Percentiles rank a stretch among this genome's conserved stretches.
phyloP scores from a whole-genome alignment of 192 early-diverging fungal genomes.

The Coemansia reversa region DNA sequence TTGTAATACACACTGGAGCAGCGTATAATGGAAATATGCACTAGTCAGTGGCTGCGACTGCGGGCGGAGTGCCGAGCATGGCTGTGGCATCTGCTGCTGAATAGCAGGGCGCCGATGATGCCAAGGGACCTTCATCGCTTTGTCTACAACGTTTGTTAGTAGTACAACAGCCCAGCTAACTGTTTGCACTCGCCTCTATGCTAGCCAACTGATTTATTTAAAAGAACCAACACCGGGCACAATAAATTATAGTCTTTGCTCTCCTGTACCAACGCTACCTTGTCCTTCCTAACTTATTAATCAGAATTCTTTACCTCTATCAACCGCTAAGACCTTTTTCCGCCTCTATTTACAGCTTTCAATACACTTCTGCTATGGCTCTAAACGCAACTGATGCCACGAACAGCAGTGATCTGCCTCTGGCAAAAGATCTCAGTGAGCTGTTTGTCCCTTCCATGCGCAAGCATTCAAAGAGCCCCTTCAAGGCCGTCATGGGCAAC shows the following conservation, averaged over 20 bases:
- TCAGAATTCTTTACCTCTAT: background rate
- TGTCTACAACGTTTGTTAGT: background rate
- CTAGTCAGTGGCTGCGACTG: background rate
- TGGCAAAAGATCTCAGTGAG: conserved; percentile 37
- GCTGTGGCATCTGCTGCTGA: background rate
- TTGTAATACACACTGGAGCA: background rate
- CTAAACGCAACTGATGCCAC: conserved; percentile 8
- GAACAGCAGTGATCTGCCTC: conserved; percentile 9
- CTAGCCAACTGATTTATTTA: background rate
- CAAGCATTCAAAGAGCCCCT: conserved; percentile 41
- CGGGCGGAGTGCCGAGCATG: background rate
- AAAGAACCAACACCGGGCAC: background rate
- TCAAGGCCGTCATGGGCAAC: conserved; percentile 52
- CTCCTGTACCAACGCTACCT: background rate
- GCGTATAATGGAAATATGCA: background rate
- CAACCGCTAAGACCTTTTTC: background rate
- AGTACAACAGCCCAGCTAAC: background rate
- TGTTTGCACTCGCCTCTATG: background rate
- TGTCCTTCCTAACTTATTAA: background rate
- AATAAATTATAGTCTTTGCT: background rate
- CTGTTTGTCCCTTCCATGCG: conserved; percentile 44
- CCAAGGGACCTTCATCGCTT: background rate
- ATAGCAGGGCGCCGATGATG: background rate
- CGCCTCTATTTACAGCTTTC: background rate
- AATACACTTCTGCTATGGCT: conserved; percentile 8